Conservation (phyloP, 148 eudicot genomes). For the Linanthus parryae region DNA sequence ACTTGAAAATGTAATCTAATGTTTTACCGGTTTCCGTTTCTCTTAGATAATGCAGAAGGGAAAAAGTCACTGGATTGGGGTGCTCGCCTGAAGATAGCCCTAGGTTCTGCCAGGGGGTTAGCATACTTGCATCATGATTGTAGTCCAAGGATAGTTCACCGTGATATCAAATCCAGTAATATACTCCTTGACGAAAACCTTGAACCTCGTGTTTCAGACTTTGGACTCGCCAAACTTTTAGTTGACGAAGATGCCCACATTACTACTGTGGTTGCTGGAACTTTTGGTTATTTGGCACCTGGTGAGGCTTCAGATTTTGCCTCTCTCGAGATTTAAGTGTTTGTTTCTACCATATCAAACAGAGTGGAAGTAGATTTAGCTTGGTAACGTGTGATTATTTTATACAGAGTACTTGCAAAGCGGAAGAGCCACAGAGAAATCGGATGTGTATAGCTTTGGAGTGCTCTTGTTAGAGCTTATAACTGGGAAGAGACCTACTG, state of each 20-base stretch:
- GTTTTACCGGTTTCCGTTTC: background rate
- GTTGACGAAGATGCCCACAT: slow-evolving; percentile 95
- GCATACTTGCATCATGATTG: slow-evolving; percentile 98
- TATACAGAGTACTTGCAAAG: slow-evolving; percentile 83
- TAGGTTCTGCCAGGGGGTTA: slow-evolving; percentile 89
- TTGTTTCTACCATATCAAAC: too few relatives aligned
- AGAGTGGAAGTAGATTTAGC: too few relatives aligned
- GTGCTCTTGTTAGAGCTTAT: slow-evolving; percentile 86
- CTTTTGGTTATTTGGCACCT: slow-evolving; percentile 97
- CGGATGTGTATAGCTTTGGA: slow-evolving; percentile 94
- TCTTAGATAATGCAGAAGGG: slow-evolving; percentile 38
- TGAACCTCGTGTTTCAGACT: slow-evolving; percentile 89
- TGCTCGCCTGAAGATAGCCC: slow-evolving; percentile 67
- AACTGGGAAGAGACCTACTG: slow-evolving; percentile 93
- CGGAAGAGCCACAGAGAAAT: slow-evolving; percentile 90
- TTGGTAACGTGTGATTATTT: too few relatives aligned
- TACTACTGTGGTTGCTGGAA: slow-evolving; percentile 96
- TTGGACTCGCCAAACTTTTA: slow-evolving; percentile 93
- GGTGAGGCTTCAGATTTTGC: slow-evolving; percentile 29
- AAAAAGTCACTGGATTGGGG: slow-evolving; percentile 53
- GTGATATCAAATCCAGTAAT: slow-evolving; percentile 94
- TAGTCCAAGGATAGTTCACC: slow-evolving; percentile 77
- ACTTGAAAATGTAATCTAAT: background rate
- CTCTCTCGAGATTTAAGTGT: background rate
- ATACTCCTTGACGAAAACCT: slow-evolving; percentile 91